Conservation (phyloP, 306 rosid species). For the Cucumis melo region DNA sequence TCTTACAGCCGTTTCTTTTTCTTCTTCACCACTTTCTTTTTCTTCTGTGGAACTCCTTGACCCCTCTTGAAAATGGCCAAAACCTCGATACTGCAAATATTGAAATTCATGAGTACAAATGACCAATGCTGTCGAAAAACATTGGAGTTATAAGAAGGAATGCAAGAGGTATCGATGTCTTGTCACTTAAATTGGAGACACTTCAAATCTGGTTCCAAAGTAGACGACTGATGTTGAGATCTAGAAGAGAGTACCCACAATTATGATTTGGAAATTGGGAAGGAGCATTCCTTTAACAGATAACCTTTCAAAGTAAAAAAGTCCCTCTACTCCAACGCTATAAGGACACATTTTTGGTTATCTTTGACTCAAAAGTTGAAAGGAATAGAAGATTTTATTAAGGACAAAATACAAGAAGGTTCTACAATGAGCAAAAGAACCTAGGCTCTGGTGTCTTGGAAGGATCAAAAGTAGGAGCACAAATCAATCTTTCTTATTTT, state of each 20-base stretch:
- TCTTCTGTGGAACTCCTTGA: conserved; percentile 22
- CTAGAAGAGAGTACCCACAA: not conserved
- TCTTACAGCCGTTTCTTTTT: conserved; percentile 43
- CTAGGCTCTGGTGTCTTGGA: not conserved
- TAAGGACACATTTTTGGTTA: not conserved
- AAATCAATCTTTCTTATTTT: not conserved
- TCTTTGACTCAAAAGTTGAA: not conserved
- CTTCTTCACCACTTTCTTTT: conserved; percentile 57
- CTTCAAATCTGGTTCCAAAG: not conserved
- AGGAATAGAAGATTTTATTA: not conserved
- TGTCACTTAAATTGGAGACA: not conserved
- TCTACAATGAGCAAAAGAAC: no score
- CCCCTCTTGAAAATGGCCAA: conserved; percentile 74
- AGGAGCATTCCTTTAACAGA: not conserved
- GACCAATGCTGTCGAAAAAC: not conserved
- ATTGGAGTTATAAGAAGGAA: not conserved
- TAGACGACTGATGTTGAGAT: not conserved
- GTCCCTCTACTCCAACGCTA: not conserved
- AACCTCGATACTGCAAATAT: conserved; percentile 60
- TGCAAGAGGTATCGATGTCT: not conserved
- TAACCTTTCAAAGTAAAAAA: not conserved
- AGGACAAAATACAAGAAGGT: no score
- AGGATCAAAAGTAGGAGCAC: not conserved
- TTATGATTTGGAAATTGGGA: not conserved
- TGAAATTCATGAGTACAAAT: not conserved